These are phyloP conservation scores for Peronospora belbahrii DNA, from an alignment of 352 stramenopile genomes.

Conservation along the genomic window DNA sequence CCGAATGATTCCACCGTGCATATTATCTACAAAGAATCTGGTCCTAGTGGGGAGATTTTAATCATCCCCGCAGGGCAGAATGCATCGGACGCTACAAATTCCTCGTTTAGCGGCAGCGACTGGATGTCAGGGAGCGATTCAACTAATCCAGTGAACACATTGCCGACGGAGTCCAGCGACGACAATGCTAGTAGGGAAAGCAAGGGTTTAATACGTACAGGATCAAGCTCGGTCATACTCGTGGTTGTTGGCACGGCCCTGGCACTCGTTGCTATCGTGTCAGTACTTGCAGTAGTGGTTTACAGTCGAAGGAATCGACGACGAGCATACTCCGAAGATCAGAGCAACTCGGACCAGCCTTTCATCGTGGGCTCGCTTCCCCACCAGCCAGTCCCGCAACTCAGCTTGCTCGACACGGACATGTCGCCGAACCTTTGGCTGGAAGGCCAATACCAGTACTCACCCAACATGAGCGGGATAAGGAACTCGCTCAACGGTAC, in stretches of 20 bases:
- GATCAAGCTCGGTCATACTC: constrained; percentile 14
- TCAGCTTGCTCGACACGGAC: constrained; percentile 26
- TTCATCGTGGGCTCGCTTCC: constrained; percentile 24
- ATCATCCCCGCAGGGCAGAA: constrained; percentile 22
- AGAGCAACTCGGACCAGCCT: constrained; percentile 10
- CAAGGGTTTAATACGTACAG: constrained; percentile 8
- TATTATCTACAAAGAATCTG: constrained; percentile 34
- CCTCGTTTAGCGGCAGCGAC: constrained; percentile 11
- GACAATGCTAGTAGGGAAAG: constrained; percentile 6
- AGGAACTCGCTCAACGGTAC: constrained; percentile 27
- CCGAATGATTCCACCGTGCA: constrained; percentile 34
- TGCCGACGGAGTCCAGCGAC: constrained; percentile 19
- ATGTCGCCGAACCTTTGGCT: constrained; percentile 28
- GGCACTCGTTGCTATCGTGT: constrained; percentile 20
- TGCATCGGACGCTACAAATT: constrained; percentile 3
- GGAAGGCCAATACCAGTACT: constrained; percentile 28
- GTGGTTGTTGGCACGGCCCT: constrained; percentile 24
- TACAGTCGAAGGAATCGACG: constrained; percentile 23
- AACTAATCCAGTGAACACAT: constrained; percentile 11
- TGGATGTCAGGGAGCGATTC: constrained; percentile 10
- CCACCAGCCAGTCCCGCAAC: constrained; percentile 16
- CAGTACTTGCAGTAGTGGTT: constrained; percentile 19
- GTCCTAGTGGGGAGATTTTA: constrained; percentile 27
- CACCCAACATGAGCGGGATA: constrained; percentile 23
- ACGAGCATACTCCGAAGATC: constrained; percentile 15